Evolutionary conservation across 176 grass and related monocot species (phyloP).

Genomic region (Zea luxurians): DNA sequence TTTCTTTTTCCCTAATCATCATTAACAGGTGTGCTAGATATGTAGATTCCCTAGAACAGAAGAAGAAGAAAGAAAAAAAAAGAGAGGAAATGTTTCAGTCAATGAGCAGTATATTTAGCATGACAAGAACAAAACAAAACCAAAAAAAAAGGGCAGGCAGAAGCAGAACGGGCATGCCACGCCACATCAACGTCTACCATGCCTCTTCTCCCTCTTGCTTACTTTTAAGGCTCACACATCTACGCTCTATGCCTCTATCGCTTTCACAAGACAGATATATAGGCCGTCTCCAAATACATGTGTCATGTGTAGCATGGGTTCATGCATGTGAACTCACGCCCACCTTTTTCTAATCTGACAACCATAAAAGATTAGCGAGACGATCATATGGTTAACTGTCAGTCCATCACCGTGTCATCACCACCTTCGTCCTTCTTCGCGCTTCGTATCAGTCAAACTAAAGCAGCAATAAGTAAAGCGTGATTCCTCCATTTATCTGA

Average conservation of each 20-base stretch:
- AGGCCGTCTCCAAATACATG: constrained; percentile 1
- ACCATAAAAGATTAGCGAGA: constrained; percentile 3
- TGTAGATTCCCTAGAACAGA: no score
- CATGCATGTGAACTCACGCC: constrained; percentile 11
- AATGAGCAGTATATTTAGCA: neutral
- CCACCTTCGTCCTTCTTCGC: constrained; percentile 13
- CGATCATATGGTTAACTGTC: constrained; percentile 29
- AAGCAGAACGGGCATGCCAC: neutral
- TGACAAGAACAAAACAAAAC: no score
- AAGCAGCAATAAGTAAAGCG: no score
- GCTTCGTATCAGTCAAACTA: no score
- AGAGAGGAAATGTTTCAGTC: no score
- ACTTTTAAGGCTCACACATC: constrained; percentile 24
- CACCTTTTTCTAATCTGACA: neutral
- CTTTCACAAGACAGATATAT: neutral
- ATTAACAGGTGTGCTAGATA: no score
- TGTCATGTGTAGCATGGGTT: constrained; percentile 24
- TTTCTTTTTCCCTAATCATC: no score
- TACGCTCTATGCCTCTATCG: constrained; percentile 23
- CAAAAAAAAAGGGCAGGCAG: no score
- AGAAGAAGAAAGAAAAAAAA: no score
- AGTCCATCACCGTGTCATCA: neutral
- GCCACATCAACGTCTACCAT: neutral
- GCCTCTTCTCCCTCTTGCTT: neutral
- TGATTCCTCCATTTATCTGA: constrained; percentile 49